phyloP scores from a whole-genome alignment of 2,329 filamentous ascomycete genomes.

The Grosmannia serpens region DNA sequence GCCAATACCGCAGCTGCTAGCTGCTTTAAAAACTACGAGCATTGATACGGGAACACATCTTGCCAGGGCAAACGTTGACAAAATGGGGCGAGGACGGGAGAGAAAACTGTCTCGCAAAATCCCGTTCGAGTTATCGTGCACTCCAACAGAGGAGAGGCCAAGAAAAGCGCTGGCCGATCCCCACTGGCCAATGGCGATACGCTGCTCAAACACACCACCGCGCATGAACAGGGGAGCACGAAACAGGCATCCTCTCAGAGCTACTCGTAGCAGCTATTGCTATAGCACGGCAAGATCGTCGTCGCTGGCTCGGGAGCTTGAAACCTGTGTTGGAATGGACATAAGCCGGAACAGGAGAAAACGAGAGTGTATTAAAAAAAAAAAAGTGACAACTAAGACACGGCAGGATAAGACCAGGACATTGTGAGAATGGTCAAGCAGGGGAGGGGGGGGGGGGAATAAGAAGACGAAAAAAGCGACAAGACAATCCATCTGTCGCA shows the following conservation, averaged over 20 bases:
- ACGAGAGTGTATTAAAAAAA: too few relatives aligned
- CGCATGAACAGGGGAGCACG: background rate
- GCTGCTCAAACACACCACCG: constrained; percentile 8
- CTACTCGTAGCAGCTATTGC: too few relatives aligned
- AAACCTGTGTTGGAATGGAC: background rate
- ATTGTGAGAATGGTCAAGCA: background rate
- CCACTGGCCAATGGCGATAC: constrained; percentile 7
- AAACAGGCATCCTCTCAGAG: background rate
- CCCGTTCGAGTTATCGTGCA: too few relatives aligned
- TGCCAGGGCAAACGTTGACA: too few relatives aligned
- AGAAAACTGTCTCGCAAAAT: too few relatives aligned
- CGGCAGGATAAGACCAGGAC: background rate
- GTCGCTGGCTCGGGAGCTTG: background rate
- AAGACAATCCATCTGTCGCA: background rate
- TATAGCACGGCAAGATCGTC: too few relatives aligned
- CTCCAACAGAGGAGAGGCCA: background rate
- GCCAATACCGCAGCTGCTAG: background rate
- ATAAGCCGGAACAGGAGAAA: background rate
- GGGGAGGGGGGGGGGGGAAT: background rate
- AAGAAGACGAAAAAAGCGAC: background rate
- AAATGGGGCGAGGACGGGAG: too few relatives aligned
- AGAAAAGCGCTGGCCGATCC: background rate
- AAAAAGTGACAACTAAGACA: background rate
- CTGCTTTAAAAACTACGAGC: too few relatives aligned
- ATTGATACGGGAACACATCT: too few relatives aligned